These are phyloP conservation scores for Daucus carota DNA, from an alignment of 129 eudicot species.

Conservation along the genomic window DH1_v3.0 NC_030387.2:40495001-40495500, in stretches of 20 bases:
- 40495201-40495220: constrained; percentile 91
- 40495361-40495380: constrained; percentile 16
- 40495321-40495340: background rate
- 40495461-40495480: constrained; percentile 50
- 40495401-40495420: constrained; percentile 44
- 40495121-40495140: background rate
- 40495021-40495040: constrained; percentile 1
- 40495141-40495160: background rate
- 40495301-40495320: background rate
- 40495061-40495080: background rate
- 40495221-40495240: constrained; percentile 75
- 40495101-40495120: constrained; percentile 4
- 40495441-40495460: constrained; percentile 69
- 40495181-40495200: constrained; percentile 39
- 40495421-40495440: constrained; percentile 44
- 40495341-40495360: background rate
- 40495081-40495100: constrained; percentile 8
- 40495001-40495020: background rate
- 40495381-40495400: background rate
- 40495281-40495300: constrained; percentile 60
- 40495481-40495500: constrained; percentile 46
- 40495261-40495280: constrained; percentile 76
- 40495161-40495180: background rate
- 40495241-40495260: constrained; percentile 57
- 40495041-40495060: constrained; percentile 6